Evolutionary conservation across 2,329 filamentous ascomycete species (phyloP), one percentile per base, ranked within the genome.

Genomic region (Microdochium bolleyi): DNA sequence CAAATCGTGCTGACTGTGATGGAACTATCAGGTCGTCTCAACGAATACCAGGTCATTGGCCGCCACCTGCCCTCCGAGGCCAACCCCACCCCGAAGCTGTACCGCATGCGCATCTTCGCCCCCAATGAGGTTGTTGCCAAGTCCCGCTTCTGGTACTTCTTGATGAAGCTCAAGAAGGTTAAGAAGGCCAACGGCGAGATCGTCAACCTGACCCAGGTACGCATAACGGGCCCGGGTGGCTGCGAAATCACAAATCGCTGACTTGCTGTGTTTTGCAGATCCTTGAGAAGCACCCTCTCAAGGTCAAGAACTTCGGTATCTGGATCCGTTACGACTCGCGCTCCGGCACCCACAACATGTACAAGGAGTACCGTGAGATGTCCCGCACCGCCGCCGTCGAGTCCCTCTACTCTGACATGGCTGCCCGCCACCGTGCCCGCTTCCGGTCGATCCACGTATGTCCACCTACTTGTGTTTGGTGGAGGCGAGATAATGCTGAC

Each of bases 111-210:
- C 76, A 96, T 99, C 78, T 99, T 99, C 77, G 94, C 94, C 65
- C 89, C 91, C 67, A 99, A 99, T 81, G 83, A 87, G 70, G 94
- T 96, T 66, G 92, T 99, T 70, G 94, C 95, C 74, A 99, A 99
- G 88, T 96, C 92, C 74, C 89, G 94, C 73, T 99, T 96, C 88
- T 99, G 95, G 95, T 99, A 99, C 85, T 99, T 99, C 85, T 81
- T 99, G 77, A 90, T 91, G 78, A 95, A 95, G 84, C 85, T 99
- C 71, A 87, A 89, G 75, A 99, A 99, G 87, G 91, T 99, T 83
- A 99, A 99, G 92, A 99, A 99, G 90, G 88, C 92, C 73, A 97
- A 95, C 73, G 94, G 94, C 77, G 94, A 99, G 87, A 96, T 99
- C 73, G 91, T 99, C 74, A 88, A 84, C 76, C 77, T 97, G 79